These are phyloP conservation scores for Leccinum griseonigrum DNA, from an alignment of 1,284 basidiomycete species.

Conservation along the genomic window DNA sequence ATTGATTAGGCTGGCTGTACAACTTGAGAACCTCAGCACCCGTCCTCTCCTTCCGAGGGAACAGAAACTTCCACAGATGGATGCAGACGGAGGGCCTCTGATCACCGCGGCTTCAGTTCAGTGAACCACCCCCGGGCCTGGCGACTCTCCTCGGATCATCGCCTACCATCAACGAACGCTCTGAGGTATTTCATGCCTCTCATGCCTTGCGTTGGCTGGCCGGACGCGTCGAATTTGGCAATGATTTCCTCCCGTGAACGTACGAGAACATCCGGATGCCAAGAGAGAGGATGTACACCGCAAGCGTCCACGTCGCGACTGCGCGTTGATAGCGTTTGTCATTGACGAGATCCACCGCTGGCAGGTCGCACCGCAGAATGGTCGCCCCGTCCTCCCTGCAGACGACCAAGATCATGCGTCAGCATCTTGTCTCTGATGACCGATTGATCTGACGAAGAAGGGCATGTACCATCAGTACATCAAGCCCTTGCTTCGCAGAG, in stretches of 20 bases:
- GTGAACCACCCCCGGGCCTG: background rate
- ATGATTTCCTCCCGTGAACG: conserved; percentile 54
- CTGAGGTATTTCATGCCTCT: conserved; percentile 54
- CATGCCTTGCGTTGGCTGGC: conserved; percentile 48
- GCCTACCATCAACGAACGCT: conserved; percentile 57
- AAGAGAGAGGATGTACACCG: conserved; percentile 51
- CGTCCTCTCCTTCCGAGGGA: background rate
- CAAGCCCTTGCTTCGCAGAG: background rate
- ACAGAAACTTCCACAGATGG: conserved; percentile 48
- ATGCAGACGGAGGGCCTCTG: conserved; percentile 59
- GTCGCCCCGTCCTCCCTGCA: conserved; percentile 39
- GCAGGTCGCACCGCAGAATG: background rate
- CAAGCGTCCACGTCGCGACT: conserved; percentile 47
- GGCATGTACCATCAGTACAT: conserved; percentile 5
- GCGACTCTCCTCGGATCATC: background rate
- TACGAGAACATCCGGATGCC: conserved; percentile 43
- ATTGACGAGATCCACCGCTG: background rate
- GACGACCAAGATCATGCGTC: conserved; percentile 37
- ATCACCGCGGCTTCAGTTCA: conserved; percentile 2
- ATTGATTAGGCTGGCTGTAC: conserved; percentile 42
- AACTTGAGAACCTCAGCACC: background rate
- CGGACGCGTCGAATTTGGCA: conserved; percentile 40
- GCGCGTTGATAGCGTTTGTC: background rate
- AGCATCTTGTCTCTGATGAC: conserved; percentile 38
- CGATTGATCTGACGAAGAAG: conserved; percentile 26